Evolutionary conservation across 768 basidiomycete genomes (phyloP).

Genomic region (Gyrodon lividus): DNA sequence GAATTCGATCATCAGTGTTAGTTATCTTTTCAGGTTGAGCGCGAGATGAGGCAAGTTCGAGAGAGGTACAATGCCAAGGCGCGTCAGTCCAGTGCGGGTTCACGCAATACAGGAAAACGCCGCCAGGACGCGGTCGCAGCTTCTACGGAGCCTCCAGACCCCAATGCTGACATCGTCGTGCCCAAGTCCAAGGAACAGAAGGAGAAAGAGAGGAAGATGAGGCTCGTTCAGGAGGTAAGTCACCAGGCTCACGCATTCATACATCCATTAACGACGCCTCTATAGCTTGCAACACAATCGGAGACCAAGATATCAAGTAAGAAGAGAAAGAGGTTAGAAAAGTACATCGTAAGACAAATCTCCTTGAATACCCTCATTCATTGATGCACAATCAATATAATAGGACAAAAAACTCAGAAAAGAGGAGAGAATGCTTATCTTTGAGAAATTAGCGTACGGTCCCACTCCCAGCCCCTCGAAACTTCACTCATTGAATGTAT

Average conservation of each 20-base stretch:
- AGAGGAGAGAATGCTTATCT: constrained; percentile 74
- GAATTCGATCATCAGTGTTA: too few species aligned
- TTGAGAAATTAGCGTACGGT: constrained; percentile 78
- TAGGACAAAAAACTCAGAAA: constrained; percentile 92
- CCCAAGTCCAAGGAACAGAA: constrained; percentile 62
- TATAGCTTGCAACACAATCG: constrained; percentile 42
- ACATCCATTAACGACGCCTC: background rate
- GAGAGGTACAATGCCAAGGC: constrained; percentile 64
- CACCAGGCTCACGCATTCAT: background rate
- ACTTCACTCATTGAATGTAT: constrained; percentile 24
- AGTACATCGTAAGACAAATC: constrained; percentile 72
- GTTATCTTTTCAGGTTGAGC: too few species aligned
- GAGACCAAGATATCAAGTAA: constrained; percentile 77
- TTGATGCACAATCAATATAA: constrained; percentile 1
- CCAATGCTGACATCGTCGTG: constrained; percentile 58
- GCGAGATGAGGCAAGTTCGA: constrained; percentile 22
- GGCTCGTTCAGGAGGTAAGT: constrained; percentile 60
- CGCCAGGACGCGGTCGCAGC: constrained; percentile 26
- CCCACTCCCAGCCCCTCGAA: background rate
- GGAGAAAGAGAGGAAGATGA: constrained; percentile 58
- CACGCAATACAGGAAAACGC: constrained; percentile 63
- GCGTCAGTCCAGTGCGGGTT: constrained; percentile 57
- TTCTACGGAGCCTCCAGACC: constrained; percentile 36
- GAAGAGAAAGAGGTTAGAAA: constrained; percentile 87
- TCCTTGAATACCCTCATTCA: background rate